Conservation (phyloP, 1,284 basidiomycete genomes). For the Ceratobasidium papillatum region DNA sequence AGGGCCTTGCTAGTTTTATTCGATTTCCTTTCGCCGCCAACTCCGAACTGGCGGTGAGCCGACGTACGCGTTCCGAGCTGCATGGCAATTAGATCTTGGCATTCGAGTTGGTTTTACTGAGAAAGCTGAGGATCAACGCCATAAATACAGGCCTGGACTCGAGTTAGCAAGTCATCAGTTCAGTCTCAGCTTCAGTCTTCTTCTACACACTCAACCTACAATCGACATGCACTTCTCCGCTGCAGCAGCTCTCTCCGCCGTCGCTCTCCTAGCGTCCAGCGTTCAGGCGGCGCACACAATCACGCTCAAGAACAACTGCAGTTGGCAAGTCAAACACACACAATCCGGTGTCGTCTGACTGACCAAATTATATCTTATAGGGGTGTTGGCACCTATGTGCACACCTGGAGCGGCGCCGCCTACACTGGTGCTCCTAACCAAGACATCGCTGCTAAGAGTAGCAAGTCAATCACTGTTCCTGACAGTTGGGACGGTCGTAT, state of each 20-base stretch:
- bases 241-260: not conserved
- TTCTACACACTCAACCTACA: not conserved
- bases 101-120: not conserved
- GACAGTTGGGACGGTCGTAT: conserved; percentile 42
- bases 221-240: conserved; percentile 11
- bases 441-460: conserved; percentile 12
- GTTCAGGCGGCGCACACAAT: conserved; percentile 14
- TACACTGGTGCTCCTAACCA: conserved; percentile 9
- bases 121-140: not conserved
- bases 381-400: conserved; percentile 6
- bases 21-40: not conserved
- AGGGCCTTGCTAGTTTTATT: not conserved
- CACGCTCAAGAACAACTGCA: conserved; percentile 34
- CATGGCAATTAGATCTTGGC: not conserved
- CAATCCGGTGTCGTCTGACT: not conserved
- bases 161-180: not conserved
- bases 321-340: not conserved
- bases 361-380: not conserved
- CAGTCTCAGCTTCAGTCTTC: not conserved
- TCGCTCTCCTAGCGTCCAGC: conserved; percentile 13
- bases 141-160: not conserved
- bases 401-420: conserved; percentile 31
- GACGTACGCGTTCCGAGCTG: not conserved
- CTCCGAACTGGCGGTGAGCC: not conserved
- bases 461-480: conserved; percentile 29